Conservation (phyloP, 345 rosid genomes). For the Pistacia atlantica region DNA sequence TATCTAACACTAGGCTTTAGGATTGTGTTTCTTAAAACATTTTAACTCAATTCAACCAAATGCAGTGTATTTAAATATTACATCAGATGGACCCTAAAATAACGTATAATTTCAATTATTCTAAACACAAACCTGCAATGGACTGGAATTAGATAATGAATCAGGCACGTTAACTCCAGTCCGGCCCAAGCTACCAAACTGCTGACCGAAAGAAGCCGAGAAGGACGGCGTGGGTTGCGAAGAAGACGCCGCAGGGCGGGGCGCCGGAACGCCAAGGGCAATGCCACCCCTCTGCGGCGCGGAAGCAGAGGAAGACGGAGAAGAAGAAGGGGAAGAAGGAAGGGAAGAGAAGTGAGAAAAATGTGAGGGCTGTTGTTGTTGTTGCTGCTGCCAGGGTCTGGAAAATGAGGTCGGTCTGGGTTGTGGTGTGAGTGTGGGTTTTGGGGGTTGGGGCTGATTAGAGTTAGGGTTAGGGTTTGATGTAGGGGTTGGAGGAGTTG, state of each 20-base stretch:
- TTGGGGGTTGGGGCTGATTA: conserved; percentile 30
- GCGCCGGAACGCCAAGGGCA: conserved; percentile 71
- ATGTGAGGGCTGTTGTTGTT: conserved; percentile 63
- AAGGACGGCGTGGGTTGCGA: conserved; percentile 47
- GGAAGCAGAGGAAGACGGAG: conserved; percentile 42
- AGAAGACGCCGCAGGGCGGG: conserved; percentile 48
- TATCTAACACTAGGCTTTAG: too few relatives aligned
- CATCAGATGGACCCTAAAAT: background rate
- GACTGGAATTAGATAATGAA: conserved; percentile 41
- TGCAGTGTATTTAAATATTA: too few relatives aligned
- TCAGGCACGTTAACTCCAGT: conserved; percentile 49
- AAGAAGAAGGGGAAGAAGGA: conserved; percentile 42
- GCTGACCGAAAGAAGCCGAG: conserved; percentile 70
- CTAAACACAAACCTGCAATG: conserved; percentile 47
- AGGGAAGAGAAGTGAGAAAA: conserved; percentile 50
- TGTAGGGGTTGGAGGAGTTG: conserved; percentile 36
- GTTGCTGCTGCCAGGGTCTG: conserved; percentile 74
- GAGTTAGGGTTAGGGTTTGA: conserved; percentile 30
- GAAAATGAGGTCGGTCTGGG: conserved; percentile 40
- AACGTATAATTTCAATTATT: background rate
- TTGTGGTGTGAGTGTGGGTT: conserved; percentile 33
- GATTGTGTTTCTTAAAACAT: too few relatives aligned
- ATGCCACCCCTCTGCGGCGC: conserved; percentile 57
- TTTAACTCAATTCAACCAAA: too few relatives aligned
- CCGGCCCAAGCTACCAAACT: conserved; percentile 60